phyloP scores from a whole-genome alignment of 1,284 basidiomycete genomes.

The Anthracocystis walkeri region DNA sequence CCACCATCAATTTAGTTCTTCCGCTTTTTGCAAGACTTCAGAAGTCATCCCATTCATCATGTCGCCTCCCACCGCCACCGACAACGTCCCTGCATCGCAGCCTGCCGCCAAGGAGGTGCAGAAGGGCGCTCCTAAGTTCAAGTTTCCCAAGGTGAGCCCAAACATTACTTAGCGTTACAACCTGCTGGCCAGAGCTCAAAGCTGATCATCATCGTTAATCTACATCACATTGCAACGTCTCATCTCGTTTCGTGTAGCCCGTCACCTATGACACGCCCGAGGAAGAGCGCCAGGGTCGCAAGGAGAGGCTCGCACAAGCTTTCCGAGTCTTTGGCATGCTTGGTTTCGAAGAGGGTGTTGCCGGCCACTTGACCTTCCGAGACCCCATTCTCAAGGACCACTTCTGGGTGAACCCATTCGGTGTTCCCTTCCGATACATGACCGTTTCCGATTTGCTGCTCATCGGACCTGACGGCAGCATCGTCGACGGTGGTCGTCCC shows the following conservation, averaged over 20 bases:
- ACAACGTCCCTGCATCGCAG: conserved; percentile 43
- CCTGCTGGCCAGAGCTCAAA: no score
- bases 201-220: not conserved
- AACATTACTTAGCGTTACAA: not conserved
- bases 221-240: not conserved
- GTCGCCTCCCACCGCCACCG: conserved; percentile 50
- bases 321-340: conserved; percentile 74
- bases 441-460: conserved; percentile 56
- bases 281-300: conserved; percentile 73
- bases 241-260: conserved; percentile 42
- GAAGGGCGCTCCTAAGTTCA: conserved; percentile 56
- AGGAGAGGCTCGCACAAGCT: conserved; percentile 74
- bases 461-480: conserved; percentile 55
- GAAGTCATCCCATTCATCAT: conserved; percentile 7
- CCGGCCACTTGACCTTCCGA: conserved; percentile 75
- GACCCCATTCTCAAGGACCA: conserved; percentile 74
- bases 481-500: conserved; percentile 55
- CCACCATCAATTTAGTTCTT: not conserved
- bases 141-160: conserved; percentile 46
- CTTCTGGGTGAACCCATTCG: conserved; percentile 72
- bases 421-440: conserved; percentile 55
- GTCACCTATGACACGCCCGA: conserved; percentile 71
- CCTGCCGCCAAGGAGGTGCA: conserved; percentile 51
- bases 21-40: not conserved
- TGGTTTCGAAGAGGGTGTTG: conserved; percentile 75